These are phyloP conservation scores for Clonostachys byssicola DNA, from an alignment of 2,329 filamentous ascomycete species.

Conservation along the genomic window DNA sequence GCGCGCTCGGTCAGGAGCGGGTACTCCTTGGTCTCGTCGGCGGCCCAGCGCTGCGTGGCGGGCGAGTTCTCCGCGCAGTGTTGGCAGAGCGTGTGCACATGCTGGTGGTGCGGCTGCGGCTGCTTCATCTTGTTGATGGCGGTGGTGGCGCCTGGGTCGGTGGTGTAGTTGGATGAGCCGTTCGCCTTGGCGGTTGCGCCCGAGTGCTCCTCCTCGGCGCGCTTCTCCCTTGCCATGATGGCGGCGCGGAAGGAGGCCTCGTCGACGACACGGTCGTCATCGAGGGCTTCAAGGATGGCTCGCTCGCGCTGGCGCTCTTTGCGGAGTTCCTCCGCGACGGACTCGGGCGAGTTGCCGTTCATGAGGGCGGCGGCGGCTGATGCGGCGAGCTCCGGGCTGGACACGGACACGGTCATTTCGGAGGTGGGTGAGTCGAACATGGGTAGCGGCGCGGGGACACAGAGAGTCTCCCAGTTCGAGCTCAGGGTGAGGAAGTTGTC, in stretches of 20 bases:
- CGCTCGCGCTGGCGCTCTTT: constrained; percentile 58
- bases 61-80: neutral
- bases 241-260: constrained; percentile 62
- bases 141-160: neutral
- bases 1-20: constrained; percentile 68
- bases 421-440: constrained; percentile 5
- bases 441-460: constrained; percentile 53
- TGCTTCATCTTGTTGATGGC: neutral
- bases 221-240: constrained; percentile 54
- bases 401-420: constrained; percentile 7
- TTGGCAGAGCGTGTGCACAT: neutral
- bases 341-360: constrained; percentile 20
- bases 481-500: constrained; percentile 67
- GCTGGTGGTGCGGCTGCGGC: neutral
- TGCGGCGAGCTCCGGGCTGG: constrained; percentile 2
- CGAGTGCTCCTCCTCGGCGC: constrained; percentile 39
- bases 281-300: constrained; percentile 62
- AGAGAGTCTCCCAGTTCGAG: constrained; percentile 67
- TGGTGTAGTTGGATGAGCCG: neutral
- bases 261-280: constrained; percentile 64
- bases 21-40: constrained; percentile 65
- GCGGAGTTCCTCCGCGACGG: constrained; percentile 6
- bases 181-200: neutral
- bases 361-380: constrained; percentile 26
- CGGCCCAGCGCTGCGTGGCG: constrained; percentile 43